Conservation (phyloP, 345 rosid genomes). For the Chamaenerion angustifolium region DNA sequence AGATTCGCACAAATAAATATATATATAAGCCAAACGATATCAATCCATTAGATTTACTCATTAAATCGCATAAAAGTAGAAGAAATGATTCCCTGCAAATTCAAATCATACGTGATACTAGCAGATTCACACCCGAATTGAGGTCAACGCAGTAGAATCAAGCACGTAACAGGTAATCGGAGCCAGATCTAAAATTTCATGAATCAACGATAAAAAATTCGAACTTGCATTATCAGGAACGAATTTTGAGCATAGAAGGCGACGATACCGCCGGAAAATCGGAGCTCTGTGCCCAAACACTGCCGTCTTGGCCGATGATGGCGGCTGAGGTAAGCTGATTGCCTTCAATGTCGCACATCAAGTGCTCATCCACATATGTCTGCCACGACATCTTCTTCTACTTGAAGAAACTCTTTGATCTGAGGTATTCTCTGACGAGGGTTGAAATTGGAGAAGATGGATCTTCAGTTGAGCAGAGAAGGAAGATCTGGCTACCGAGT, state of each 20-base stretch:
- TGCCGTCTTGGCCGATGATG: slow-evolving; percentile 71
- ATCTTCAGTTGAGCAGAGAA: too few relatives aligned
- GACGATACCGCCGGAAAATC: slow-evolving; percentile 36
- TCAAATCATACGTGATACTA: not conserved
- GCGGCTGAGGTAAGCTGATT: slow-evolving; percentile 51
- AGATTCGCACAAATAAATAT: too few relatives aligned
- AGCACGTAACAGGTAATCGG: not conserved
- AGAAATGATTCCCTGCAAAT: not conserved
- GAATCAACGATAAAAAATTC: not conserved
- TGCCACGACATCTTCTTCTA: slow-evolving; percentile 74
- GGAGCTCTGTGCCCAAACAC: slow-evolving; percentile 71
- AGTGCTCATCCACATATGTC: slow-evolving; percentile 61
- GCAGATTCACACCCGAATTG: not conserved
- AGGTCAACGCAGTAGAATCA: not conserved
- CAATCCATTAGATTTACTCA: too few relatives aligned
- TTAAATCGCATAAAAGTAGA: too few relatives aligned
- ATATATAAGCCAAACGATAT: too few relatives aligned
- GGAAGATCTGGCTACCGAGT: too few relatives aligned
- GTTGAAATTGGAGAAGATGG: too few relatives aligned
- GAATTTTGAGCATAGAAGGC: not conserved
- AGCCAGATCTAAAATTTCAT: not conserved
- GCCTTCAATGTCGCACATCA: slow-evolving; percentile 68
- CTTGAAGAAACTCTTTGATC: too few relatives aligned
- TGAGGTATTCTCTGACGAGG: too few relatives aligned
- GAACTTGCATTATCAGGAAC: slow-evolving; percentile 3